Evolutionary conservation across 352 stramenopile genomes (phyloP).

Genomic region (Phytophthora pini): DNA sequence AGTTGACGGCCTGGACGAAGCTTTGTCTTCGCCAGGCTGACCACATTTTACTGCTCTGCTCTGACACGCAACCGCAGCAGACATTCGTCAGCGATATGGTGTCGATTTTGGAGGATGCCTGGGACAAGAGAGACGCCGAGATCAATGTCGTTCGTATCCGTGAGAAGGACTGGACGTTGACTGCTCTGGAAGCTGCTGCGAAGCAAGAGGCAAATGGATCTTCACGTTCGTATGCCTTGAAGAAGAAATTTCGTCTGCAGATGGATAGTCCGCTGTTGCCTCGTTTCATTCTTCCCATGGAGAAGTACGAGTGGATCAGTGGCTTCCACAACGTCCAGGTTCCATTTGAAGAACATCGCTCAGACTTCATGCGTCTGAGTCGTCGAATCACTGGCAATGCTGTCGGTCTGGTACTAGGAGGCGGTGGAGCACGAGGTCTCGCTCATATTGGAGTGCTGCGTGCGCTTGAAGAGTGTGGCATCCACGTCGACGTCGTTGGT

Average conservation of each 20-base stretch:
- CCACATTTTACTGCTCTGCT: conserved; percentile 84
- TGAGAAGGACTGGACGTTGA: conserved; percentile 77
- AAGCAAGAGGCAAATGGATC: conserved; percentile 52
- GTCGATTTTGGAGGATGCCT: conserved; percentile 66
- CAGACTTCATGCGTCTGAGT: conserved; percentile 88
- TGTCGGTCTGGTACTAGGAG: conserved; percentile 94
- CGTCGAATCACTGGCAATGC: conserved; percentile 92
- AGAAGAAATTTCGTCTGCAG: conserved; percentile 63
- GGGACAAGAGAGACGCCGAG: conserved; percentile 71
- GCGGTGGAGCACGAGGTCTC: conserved; percentile 92
- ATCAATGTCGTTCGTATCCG: conserved; percentile 86
- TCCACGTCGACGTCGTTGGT: conserved; percentile 94
- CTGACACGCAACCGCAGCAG: conserved; percentile 70
- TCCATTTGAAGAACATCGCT: conserved; percentile 72
- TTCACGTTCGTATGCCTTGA: conserved; percentile 60
- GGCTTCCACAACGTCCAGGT: conserved; percentile 88
- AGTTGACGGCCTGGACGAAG: conserved; percentile 82
- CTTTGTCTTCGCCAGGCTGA: conserved; percentile 87
- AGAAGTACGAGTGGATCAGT: conserved; percentile 90
- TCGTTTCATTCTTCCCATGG: conserved; percentile 75
- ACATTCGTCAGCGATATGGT: conserved; percentile 79
- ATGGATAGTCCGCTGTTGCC: conserved; percentile 69
- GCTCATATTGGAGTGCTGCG: conserved; percentile 95
- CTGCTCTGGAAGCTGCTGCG: conserved; percentile 55
- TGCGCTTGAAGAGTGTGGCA: conserved; percentile 91